Evolutionary conservation across 2,329 filamentous ascomycete species (phyloP).

Genomic region (Acarospora socialis): DNA sequence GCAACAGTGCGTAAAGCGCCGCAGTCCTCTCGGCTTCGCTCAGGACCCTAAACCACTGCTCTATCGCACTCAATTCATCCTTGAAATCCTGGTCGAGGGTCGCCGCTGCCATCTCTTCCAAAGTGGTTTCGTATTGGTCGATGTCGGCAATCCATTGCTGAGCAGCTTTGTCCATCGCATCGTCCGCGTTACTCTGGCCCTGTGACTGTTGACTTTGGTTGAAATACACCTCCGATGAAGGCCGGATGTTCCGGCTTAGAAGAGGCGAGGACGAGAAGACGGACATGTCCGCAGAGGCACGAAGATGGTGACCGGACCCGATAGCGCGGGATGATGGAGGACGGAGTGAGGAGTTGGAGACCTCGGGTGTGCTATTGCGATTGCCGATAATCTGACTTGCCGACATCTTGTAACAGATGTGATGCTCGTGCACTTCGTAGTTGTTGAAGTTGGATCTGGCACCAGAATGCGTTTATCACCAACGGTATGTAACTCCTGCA

Average conservation of each 20-base stretch:
- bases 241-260: slow-evolving; percentile 67
- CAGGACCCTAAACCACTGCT: slow-evolving; percentile 97
- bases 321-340: slow-evolving; percentile 71
- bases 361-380: slow-evolving; percentile 94
- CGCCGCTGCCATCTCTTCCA: slow-evolving; percentile 97
- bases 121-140: slow-evolving; percentile 94
- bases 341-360: slow-evolving; percentile 64
- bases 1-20: slow-evolving; percentile 83
- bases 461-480: slow-evolving; percentile 28
- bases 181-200: slow-evolving; percentile 56
- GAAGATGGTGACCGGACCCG: slow-evolving; percentile 69
- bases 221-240: slow-evolving; percentile 85
- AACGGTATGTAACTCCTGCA: slow-evolving; percentile 55
- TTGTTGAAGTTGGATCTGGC: too few species aligned
- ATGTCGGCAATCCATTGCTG: slow-evolving; percentile 99
- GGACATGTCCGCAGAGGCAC: slow-evolving; percentile 92
- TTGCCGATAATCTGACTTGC: slow-evolving; percentile 61
- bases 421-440: slow-evolving; percentile 5
- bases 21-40: slow-evolving; percentile 95
- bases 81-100: slow-evolving; percentile 99
- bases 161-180: slow-evolving; percentile 81
- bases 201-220: slow-evolving; percentile 58
- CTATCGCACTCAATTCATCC: slow-evolving; percentile 94
- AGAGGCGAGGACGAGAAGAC: slow-evolving; percentile 56
- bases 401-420: slow-evolving; percentile 38